Evolutionary conservation across 805 yeast genomes (phyloP), one percentile per base, ranked within the genome.

Genomic region (Metschnikowia picachoensis): DNA sequence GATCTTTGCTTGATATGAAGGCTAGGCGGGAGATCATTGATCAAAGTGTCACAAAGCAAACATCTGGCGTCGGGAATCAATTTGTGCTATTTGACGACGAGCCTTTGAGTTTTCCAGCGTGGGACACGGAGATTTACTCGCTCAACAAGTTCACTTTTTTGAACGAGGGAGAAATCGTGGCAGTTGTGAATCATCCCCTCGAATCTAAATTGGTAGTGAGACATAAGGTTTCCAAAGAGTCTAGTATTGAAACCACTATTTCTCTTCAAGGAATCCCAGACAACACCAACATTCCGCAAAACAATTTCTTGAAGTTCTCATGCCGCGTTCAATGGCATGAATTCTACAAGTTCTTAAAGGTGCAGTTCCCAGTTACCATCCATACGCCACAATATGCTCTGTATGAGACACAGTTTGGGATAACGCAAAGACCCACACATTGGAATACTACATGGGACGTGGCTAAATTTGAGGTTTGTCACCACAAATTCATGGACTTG

Each of bases 101-200:
- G 51, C 99, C 99, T 9, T 72, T 88, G 59, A 83, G 77, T 46
- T 92, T 83, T 82, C 96, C 89, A 37, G 98, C 98, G 1, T 92
- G 99, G 99, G 99, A 92, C 62, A 92, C 98, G 0, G 99, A 92
- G 62, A 74, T 90, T 48, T 94, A 80, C 61, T 87, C 96, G 0
- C 76, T 88, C 47, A 88, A 85, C 57, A 89, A 85, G 59, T 80
- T 77, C 60, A 70, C 70, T 44, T 79, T 81, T 52, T 56, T 72
- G 44, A 47, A 52, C 8, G 54, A 54, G 12, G 74, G 73, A n/a
- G 70, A 73, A 20, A 67, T 76, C 7, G 61, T 67, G 33, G 64
- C 74, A 11, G 55, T 70, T 31, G 75, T 74, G 40, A 64, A 67
- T 35, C 83, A 85, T 30, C 81, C 86, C 12, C 68, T 85, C 39